A percentile compares a stretch with the other conserved stretches of the same genome.
Evolutionary conservation across 2,329 filamentous ascomycete species (phyloP).

Genomic region (Mycocentrospora acerina): DNA sequence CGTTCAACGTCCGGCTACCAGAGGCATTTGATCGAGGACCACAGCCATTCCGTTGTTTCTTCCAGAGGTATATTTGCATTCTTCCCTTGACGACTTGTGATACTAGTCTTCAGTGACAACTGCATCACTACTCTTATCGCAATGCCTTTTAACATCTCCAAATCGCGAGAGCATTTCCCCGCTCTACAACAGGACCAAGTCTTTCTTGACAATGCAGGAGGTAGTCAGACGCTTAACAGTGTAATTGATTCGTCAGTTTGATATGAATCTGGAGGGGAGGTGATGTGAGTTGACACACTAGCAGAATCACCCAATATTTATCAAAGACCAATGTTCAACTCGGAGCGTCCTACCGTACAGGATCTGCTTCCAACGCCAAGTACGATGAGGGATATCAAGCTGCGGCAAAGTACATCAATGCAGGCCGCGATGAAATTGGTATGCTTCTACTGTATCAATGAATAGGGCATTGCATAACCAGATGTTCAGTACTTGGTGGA

Average conservation of each 20-base stretch:
- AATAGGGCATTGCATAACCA: neutral
- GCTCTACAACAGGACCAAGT: constrained; percentile 67
- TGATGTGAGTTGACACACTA: constrained; percentile 1
- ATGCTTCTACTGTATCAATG: neutral
- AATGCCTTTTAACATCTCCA: constrained; percentile 54
- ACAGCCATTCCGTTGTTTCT: too few species aligned
- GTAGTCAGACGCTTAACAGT: constrained; percentile 67
- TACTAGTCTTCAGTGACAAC: too few species aligned
- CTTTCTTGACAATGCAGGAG: constrained; percentile 77
- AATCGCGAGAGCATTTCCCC: constrained; percentile 65
- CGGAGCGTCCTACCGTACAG: constrained; percentile 67
- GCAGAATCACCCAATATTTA: constrained; percentile 65
- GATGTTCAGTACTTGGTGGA: constrained; percentile 61
- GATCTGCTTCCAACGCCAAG: constrained; percentile 59
- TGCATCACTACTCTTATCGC: too few species aligned
- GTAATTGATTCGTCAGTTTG: constrained; percentile 64
- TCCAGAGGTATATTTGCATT: too few species aligned
- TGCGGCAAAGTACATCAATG: constrained; percentile 71
- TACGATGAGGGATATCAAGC: constrained; percentile 64
- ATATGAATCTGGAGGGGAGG: too few species aligned
- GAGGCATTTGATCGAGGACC: too few species aligned
- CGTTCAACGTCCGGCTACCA: too few species aligned
- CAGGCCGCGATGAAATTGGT: constrained; percentile 66
- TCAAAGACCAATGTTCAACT: constrained; percentile 72
- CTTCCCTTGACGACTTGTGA: too few species aligned